These are phyloP conservation scores for Neurospora africana DNA, from an alignment of 495 filamentous ascomycete species.

Conservation along the genomic window DNA sequence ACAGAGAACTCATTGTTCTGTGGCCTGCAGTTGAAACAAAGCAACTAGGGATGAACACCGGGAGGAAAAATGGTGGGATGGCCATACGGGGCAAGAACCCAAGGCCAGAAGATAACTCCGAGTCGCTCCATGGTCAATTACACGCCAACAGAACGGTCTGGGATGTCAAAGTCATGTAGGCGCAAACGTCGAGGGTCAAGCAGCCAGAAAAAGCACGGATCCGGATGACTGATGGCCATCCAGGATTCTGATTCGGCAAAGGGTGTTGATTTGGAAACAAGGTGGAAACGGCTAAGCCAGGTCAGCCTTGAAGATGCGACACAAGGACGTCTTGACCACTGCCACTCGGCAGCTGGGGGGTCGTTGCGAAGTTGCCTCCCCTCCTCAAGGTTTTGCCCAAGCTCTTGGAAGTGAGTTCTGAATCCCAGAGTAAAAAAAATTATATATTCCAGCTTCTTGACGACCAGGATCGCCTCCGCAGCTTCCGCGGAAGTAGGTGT, in stretches of 20 bases:
- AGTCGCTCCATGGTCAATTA: not conserved
- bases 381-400: not conserved
- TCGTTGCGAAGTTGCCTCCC: not conserved
- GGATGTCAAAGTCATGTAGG: not conserved
- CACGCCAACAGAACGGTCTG: not conserved
- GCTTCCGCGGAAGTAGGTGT: not conserved
- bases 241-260: conserved; percentile 7
- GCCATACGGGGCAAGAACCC: not conserved
- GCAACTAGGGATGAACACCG: not conserved
- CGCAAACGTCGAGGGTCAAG: not conserved
- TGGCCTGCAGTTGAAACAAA: not conserved
- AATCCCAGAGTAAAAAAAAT: not conserved
- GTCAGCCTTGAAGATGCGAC: not conserved
- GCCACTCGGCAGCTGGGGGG: not conserved
- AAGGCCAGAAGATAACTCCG: not conserved
- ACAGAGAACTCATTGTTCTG: not conserved
- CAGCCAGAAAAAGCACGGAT: conserved; percentile 2
- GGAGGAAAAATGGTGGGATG: not conserved
- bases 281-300: conserved; percentile 2
- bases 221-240: not conserved
- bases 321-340: not conserved
- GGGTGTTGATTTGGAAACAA: not conserved
- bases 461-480: not conserved
- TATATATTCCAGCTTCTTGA: not conserved
- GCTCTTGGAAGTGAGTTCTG: not conserved